Evolutionary conservation across 2,329 filamentous ascomycete genomes (phyloP).

Genomic region (Trichoderma sp.): DNA sequence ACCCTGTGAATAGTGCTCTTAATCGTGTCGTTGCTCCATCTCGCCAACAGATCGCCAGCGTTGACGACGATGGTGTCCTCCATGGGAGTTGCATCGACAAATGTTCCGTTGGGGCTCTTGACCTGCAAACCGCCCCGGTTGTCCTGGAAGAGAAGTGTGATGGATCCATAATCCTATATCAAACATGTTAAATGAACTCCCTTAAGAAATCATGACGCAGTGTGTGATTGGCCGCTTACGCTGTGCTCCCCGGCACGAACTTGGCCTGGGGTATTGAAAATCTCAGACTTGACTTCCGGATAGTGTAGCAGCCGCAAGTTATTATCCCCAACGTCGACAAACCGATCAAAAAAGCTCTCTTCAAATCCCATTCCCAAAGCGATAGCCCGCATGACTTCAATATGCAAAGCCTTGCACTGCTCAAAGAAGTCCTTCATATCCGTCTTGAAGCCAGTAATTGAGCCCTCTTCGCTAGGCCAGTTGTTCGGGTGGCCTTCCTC

Average conservation of each 20-base stretch:
- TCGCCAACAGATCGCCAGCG: constrained; percentile 78
- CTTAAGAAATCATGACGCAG: background rate
- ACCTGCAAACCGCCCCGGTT: constrained; percentile 55
- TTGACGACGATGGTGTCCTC: constrained; percentile 82
- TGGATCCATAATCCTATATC: constrained; percentile 54
- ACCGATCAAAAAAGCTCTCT: constrained; percentile 72
- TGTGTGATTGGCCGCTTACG: constrained; percentile 27
- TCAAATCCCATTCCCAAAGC: constrained; percentile 76
- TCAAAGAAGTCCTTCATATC: constrained; percentile 73
- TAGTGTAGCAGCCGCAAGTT: constrained; percentile 75
- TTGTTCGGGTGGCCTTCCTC: constrained; percentile 66
- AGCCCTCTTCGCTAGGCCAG: constrained; percentile 59
- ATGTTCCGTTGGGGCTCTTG: constrained; percentile 69
- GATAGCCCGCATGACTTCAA: constrained; percentile 79
- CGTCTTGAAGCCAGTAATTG: constrained; percentile 57
- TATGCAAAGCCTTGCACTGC: constrained; percentile 71
- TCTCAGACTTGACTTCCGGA: constrained; percentile 61
- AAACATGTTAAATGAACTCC: background rate
- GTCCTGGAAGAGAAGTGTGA: constrained; percentile 64
- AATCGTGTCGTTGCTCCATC: constrained; percentile 91
- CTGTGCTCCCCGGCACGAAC: constrained; percentile 78
- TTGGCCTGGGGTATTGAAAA: constrained; percentile 68
- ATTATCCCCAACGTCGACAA: constrained; percentile 68
- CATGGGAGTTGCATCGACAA: constrained; percentile 81
- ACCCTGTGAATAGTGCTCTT: constrained; percentile 88